Evolutionary conservation across 768 basidiomycete genomes (phyloP).

Genomic region (Russula sp.): DNA sequence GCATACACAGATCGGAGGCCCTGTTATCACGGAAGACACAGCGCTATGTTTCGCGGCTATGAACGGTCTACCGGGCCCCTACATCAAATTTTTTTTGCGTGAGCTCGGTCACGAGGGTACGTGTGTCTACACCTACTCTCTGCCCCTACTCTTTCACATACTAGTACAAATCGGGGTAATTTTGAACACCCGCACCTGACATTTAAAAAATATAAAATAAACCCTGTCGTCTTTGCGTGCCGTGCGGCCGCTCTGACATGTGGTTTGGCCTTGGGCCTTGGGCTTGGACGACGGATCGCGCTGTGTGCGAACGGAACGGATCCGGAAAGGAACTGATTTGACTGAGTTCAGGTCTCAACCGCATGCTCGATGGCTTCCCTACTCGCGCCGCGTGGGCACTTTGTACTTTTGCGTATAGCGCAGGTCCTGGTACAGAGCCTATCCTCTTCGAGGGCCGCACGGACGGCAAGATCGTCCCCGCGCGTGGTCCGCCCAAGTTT

Average conservation of each 20-base stretch:
- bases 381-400: constrained; percentile 82
- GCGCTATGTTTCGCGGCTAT: constrained; percentile 89
- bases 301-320: no score
- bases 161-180: background rate
- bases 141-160: no score
- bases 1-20: constrained; percentile 42
- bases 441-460: constrained; percentile 85
- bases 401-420: constrained; percentile 94
- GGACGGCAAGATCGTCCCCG: constrained; percentile 83
- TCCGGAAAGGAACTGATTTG: background rate
- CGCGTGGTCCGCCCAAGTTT: constrained; percentile 73
- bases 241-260: no score
- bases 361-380: constrained; percentile 70
- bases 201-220: background rate
- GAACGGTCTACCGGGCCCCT: constrained; percentile 91
- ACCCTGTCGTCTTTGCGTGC: background rate
- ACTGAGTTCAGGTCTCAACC: constrained; percentile 63
- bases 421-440: constrained; percentile 77
- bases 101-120: constrained; percentile 80
- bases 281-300: no score
- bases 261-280: no score
- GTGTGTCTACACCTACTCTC: constrained; percentile 20
- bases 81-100: constrained; percentile 91
- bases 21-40: constrained; percentile 87
- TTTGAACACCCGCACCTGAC: background rate